phyloP scores from a whole-genome alignment of 139 green algal genomes.

The Auxenochlorella pyrenoidosa region DNA sequence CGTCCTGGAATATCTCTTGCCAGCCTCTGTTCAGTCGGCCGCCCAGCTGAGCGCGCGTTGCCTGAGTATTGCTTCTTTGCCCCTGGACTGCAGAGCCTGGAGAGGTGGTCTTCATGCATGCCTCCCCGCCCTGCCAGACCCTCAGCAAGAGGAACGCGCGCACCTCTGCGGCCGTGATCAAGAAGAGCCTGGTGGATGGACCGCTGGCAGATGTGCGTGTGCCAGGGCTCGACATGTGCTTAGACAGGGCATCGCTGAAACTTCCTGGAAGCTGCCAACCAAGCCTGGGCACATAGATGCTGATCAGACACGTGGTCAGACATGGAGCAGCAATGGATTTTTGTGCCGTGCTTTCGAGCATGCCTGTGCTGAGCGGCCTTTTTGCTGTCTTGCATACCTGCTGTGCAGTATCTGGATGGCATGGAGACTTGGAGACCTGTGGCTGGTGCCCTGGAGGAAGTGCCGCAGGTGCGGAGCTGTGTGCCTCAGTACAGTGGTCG shows the following conservation, averaged over 20 bases:
- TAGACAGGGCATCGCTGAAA: background rate
- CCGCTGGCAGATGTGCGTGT: background rate
- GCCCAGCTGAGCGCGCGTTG: too few species aligned
- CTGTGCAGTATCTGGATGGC: background rate
- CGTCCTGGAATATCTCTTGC: too few species aligned
- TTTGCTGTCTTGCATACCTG: background rate
- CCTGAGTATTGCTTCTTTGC: too few species aligned
- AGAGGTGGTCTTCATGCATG: background rate
- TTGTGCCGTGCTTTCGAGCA: background rate
- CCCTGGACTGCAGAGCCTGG: background rate
- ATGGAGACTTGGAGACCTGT: background rate
- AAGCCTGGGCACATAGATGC: too few species aligned
- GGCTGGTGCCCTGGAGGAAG: background rate
- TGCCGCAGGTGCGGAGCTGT: background rate
- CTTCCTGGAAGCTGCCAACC: background rate
- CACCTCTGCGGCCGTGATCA: background rate
- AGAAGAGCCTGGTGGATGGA: background rate
- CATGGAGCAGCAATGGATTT: too few species aligned
- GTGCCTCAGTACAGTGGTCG: too few species aligned
- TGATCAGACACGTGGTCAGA: too few species aligned
- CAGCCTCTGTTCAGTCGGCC: too few species aligned
- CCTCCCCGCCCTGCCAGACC: constrained; percentile 19
- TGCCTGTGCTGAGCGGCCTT: background rate
- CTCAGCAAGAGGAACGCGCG: background rate
- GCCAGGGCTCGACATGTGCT: background rate